Percentiles rank a stretch among this genome's conserved stretches.
phyloP scores from a whole-genome alignment of 495 filamentous ascomycete genomes.

The Tuber calosporum region DNA sequence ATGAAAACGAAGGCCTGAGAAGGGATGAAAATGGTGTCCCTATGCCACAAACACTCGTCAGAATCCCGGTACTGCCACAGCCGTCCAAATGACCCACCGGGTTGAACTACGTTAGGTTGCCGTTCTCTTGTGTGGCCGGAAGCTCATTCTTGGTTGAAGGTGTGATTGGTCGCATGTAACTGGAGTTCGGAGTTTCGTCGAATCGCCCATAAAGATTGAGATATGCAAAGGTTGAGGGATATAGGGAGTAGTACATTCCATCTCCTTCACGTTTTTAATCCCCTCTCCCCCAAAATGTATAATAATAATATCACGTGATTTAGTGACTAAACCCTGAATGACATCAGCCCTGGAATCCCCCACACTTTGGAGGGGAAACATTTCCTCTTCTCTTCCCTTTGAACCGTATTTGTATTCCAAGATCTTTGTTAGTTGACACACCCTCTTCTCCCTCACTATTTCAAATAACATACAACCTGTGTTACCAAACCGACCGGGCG shows the following conservation, averaged over 20 bases:
- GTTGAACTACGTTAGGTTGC: background rate
- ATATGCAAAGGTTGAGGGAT: background rate
- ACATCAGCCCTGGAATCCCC: conserved; percentile 2
- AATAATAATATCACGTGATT: background rate
- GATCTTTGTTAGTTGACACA: background rate
- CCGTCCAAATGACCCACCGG: conserved; percentile 17
- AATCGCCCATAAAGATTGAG: background rate
- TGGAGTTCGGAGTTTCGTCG: background rate
- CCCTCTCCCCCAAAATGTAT: background rate
- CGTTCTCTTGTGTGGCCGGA: background rate
- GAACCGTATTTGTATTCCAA: background rate
- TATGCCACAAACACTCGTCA: conserved; percentile 71
- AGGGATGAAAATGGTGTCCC: conserved; percentile 46
- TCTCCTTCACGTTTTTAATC: background rate
- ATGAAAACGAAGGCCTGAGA: conserved; percentile 43
- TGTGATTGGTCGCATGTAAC: background rate
- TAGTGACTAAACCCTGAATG: background rate
- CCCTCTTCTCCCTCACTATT: background rate
- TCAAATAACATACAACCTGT: background rate
- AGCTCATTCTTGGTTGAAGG: background rate
- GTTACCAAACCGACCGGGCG: background rate
- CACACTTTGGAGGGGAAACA: background rate
- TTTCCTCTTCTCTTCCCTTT: background rate
- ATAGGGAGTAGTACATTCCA: background rate
- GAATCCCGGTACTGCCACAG: conserved; percentile 52